These are phyloP conservation scores for Aspergillus fijiensis DNA, from an alignment of 2,329 filamentous ascomycete genomes.

Conservation along the genomic window DNA sequence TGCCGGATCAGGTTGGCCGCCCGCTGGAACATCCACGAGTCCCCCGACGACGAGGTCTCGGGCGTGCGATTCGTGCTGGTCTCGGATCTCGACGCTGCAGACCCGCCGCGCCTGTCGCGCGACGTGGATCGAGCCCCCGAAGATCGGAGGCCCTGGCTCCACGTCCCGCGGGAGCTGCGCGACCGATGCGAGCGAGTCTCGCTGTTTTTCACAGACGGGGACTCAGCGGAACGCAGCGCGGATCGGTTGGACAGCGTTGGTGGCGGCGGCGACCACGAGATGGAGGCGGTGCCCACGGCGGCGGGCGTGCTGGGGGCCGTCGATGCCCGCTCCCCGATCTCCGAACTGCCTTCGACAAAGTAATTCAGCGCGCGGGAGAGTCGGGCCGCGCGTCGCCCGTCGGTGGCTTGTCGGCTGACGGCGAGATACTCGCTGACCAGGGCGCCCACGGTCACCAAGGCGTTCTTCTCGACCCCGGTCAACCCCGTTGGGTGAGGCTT, in stretches of 20 bases:
- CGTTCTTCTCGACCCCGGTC: conserved; percentile 27
- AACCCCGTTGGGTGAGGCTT: conserved; percentile 31
- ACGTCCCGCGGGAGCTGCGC: neutral
- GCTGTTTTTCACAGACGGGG: neutral
- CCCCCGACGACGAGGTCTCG: conserved; percentile 35
- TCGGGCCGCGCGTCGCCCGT: conserved; percentile 54
- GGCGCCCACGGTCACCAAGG: conserved; percentile 56
- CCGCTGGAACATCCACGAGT: conserved; percentile 47
- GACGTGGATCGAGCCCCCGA: neutral
- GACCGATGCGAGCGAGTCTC: neutral
- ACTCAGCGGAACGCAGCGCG: neutral
- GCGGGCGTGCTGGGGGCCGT: neutral
- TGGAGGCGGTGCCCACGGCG: neutral
- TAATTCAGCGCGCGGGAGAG: conserved; percentile 55
- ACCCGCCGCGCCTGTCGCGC: neutral
- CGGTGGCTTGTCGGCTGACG: conserved; percentile 49
- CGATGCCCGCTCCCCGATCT: neutral
- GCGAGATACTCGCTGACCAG: conserved; percentile 62
- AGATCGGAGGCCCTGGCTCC: neutral
- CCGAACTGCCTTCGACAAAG: conserved; percentile 53
- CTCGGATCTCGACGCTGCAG: neutral
- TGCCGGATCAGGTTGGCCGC: conserved; percentile 51
- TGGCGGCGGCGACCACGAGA: neutral
- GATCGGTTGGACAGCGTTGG: neutral
- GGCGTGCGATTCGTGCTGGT: neutral